Conservation (phyloP, 1,139 yeast species). For the Debaryomyces sp. region DNA sequence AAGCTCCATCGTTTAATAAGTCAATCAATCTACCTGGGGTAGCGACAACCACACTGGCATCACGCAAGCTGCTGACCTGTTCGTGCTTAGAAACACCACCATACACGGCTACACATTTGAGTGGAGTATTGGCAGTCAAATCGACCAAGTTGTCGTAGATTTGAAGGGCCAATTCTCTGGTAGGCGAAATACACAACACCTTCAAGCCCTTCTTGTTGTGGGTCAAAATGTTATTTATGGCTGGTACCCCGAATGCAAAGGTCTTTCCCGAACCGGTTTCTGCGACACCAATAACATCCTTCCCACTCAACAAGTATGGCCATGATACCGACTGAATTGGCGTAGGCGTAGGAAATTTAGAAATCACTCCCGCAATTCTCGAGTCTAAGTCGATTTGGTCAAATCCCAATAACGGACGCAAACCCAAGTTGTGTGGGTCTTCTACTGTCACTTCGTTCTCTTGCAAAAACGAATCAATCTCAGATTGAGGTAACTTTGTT, state of each 20-base stretch:
- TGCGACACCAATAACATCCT: constrained; percentile 96
- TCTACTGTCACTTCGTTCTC: constrained; percentile 82
- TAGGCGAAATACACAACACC: constrained; percentile 90
- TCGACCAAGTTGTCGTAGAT: constrained; percentile 80
- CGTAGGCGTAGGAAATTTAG: constrained; percentile 84
- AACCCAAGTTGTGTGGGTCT: constrained; percentile 54
- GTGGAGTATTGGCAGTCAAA: constrained; percentile 61
- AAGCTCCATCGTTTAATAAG: constrained; percentile 84
- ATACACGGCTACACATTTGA: constrained; percentile 83
- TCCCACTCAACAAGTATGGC: constrained; percentile 83
- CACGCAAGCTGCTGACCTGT: constrained; percentile 70
- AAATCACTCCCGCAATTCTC: constrained; percentile 57
- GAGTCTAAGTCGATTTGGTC: constrained; percentile 59
- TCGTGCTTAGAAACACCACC: constrained; percentile 98
- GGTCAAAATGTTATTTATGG: constrained; percentile 68
- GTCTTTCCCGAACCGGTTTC: constrained; percentile 99
- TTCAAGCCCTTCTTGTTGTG: constrained; percentile 55
- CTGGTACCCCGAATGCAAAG: constrained; percentile 97
- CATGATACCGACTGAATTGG: constrained; percentile 97
- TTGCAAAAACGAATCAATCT: constrained; percentile 61
- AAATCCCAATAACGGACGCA: constrained; percentile 76
- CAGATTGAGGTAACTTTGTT: constrained; percentile 47
- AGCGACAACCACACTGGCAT: constrained; percentile 78
- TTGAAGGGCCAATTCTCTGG: constrained; percentile 96
- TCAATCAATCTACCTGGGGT: constrained; percentile 97